Evolutionary conservation across 306 rosid genomes (phyloP).

Genomic region (Sicyos baderoa): DNA sequence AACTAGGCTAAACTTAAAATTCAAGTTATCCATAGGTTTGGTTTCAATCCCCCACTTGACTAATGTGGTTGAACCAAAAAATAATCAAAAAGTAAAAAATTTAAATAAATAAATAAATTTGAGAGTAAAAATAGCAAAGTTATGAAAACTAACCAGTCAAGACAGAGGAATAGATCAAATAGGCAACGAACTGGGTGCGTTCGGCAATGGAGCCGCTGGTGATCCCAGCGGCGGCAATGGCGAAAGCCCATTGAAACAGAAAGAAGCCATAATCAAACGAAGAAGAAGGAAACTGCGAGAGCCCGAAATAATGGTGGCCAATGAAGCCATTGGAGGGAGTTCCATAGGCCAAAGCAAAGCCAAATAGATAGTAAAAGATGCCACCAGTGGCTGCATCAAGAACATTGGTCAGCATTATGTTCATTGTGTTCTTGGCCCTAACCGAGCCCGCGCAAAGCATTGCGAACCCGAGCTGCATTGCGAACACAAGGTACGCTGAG

Average conservation of each 20-base stretch:
- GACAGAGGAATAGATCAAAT: constrained; percentile 45
- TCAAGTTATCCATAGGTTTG: too few relatives aligned
- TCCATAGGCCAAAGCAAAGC: constrained; percentile 46
- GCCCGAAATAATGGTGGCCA: constrained; percentile 41
- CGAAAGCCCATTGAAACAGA: constrained; percentile 49
- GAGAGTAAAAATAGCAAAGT: too few relatives aligned
- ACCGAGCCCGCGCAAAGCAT: constrained; percentile 58
- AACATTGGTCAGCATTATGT: constrained; percentile 51
- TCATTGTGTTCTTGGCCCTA: constrained; percentile 52
- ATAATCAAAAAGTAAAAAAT: too few relatives aligned
- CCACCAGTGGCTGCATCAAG: constrained; percentile 50
- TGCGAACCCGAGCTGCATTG: constrained; percentile 56
- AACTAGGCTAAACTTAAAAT: too few relatives aligned
- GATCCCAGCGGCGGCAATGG: constrained; percentile 53
- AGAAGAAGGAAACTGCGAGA: constrained; percentile 28
- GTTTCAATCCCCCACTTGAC: too few relatives aligned
- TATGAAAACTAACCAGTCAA: constrained; percentile 31
- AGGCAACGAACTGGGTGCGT: constrained; percentile 41
- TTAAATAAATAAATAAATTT: too few relatives aligned
- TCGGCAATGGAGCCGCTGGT: constrained; percentile 56
- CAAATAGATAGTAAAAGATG: constrained; percentile 40
- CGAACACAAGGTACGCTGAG: constrained; percentile 48
- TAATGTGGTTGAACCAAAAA: too few relatives aligned
- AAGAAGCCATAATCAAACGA: constrained; percentile 37
- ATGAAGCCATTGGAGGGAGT: constrained; percentile 43